Evolutionary conservation across 192 early-diverging fungal genomes (phyloP).

Genomic region (Rhizophagus clarus): DNA sequence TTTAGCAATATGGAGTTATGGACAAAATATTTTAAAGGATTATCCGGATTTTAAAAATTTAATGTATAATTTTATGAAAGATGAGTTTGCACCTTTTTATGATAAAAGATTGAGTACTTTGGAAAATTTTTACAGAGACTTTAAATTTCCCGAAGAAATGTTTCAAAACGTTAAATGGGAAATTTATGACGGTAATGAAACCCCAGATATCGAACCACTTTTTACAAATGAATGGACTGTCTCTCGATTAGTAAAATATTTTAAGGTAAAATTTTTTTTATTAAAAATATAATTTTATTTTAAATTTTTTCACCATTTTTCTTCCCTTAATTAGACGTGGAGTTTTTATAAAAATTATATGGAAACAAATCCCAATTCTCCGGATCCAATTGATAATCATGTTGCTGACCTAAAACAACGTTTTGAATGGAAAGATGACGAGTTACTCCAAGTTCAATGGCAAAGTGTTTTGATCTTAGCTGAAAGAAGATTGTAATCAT

Average conservation of each 20-base stretch:
- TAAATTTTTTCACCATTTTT: background rate
- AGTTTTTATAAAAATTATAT: conserved; percentile 57
- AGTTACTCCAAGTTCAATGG: conserved; percentile 48
- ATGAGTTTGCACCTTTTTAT: conserved; percentile 47
- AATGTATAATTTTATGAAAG: conserved; percentile 35
- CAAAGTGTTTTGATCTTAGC: conserved; percentile 52
- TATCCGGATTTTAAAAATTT: conserved; percentile 36
- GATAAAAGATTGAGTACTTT: conserved; percentile 47
- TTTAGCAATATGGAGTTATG: conserved; percentile 56
- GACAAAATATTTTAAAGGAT: conserved; percentile 43
- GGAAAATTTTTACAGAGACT: conserved; percentile 47
- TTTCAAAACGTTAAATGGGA: conserved; percentile 43
- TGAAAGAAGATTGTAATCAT: background rate
- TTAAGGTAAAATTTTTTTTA: conserved; percentile 36
- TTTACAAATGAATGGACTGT: conserved; percentile 47
- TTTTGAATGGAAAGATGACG: conserved; percentile 34
- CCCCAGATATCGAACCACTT: conserved; percentile 8
- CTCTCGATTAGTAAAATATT: conserved; percentile 44
- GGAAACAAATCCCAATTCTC: conserved; percentile 37
- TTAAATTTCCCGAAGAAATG: conserved; percentile 48
- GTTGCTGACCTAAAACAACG: conserved; percentile 38
- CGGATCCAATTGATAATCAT: conserved; percentile 50
- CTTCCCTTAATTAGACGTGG: conserved; percentile 39
- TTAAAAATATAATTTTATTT: too few relatives aligned
- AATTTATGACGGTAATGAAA: conserved; percentile 2